These are phyloP conservation scores for Diplogelasinospora grovesii DNA, from an alignment of 495 filamentous ascomycete species.

Conservation along the genomic window DNA sequence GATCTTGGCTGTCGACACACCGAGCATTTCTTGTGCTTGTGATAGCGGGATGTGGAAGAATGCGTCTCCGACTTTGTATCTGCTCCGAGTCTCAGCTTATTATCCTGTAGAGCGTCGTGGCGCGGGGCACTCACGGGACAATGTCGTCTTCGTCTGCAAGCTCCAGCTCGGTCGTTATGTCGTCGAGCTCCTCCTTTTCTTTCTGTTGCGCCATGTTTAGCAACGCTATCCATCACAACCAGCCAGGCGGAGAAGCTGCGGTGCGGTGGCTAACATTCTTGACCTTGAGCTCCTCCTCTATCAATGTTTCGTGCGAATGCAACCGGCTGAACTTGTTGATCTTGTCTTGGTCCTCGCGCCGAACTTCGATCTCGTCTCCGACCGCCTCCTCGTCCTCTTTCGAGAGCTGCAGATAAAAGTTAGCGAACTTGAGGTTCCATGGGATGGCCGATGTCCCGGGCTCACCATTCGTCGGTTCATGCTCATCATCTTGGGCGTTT, in stretches of 20 bases:
- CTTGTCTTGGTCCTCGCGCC: conserved; percentile 94
- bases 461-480: conserved; percentile 38
- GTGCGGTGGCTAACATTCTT: conserved; percentile 60
- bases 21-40: conserved; percentile 79
- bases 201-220: conserved; percentile 52
- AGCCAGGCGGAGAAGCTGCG: neutral
- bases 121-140: conserved; percentile 58
- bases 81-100: conserved; percentile 32
- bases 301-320: conserved; percentile 70
- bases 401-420: conserved; percentile 84
- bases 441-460: too few species aligned
- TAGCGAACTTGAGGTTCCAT: too few species aligned
- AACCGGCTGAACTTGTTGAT: conserved; percentile 97
- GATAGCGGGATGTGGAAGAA: conserved; percentile 80
- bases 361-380: conserved; percentile 79
- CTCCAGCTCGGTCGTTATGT: conserved; percentile 84
- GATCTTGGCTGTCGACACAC: conserved; percentile 60
- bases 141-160: conserved; percentile 92
- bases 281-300: conserved; percentile 74
- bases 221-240: too few species aligned
- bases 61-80: conserved; percentile 93
- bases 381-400: conserved; percentile 80
- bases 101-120: too few species aligned
- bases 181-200: conserved; percentile 95
- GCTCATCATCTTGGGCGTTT: too few species aligned